Base-by-base conservation (phyloP, 371 early-diverging fungal genomes). In the Apophysomyces variabilis region DNA sequence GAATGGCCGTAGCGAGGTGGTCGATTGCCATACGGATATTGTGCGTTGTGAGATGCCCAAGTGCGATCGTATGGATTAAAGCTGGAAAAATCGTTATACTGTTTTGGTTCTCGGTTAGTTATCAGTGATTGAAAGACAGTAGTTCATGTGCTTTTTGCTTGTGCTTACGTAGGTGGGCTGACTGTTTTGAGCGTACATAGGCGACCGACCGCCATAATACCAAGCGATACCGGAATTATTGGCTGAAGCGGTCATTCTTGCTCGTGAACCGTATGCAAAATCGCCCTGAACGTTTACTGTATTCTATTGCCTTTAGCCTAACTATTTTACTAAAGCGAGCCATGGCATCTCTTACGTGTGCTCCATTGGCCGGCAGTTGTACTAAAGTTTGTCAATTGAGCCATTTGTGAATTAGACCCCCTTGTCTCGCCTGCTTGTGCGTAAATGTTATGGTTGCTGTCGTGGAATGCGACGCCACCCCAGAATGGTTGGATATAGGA, bases 141-240 rank as follows among this genome's bases (percentile, higher is more conserved):
- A 3, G 32, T 26, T 26, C 32, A 26, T 26, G 32, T 26, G 32
- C 32, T 26, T 26, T 3, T 26, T 26, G 32, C 32, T 26, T 3
- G 32, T 26, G 3, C 54, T 50, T 62, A 61, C 62, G 16, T 62
- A 38, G 3, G 5, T 39, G 57, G 54, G 1, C 54, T n/a, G n/a
- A 50, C 38, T 62, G 21, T 21, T n/a, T 35, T 38, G 41, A 26
- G 41, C 18, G 14, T 4, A 58, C 11, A 47, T 12, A 6, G 73
- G 60, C n/a, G 70, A 36, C 32, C 66, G 57, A 18, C 82, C 82
- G 16, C 82, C 79, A 64, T 72, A 82, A 60, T 73, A 75, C 74
- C 77, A 82, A 18, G 71, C 70, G 35, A 71, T 58, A 14, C 68
- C 65, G 5, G 68, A 64, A 8, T 57, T 59, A 56, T 82, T 67